Evolutionary conservation across 176 grass and related monocot species (phyloP).

Genomic region (Guadua angustifolia): DNA sequence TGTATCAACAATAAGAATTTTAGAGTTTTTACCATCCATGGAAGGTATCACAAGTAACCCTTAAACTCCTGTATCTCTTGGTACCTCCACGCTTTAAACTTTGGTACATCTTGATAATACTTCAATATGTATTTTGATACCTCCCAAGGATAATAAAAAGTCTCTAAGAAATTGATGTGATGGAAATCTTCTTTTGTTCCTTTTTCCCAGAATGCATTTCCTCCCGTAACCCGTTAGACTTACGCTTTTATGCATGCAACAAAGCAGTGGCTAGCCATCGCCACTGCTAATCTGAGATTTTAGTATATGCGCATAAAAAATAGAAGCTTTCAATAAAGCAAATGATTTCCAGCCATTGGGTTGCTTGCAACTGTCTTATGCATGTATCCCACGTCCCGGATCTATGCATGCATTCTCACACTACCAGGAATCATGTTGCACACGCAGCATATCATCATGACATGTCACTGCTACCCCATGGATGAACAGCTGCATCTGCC

Average conservation of each 20-base stretch:
- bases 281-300: conserved; percentile 3
- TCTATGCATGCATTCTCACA: conserved; percentile 34
- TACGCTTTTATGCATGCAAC: not conserved
- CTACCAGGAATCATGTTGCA: conserved; percentile 41
- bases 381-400: conserved; percentile 42
- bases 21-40: no score
- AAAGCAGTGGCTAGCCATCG: conserved; percentile 21
- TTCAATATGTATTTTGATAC: no score
- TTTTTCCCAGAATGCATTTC: not conserved
- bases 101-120: no score
- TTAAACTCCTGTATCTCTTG: no score
- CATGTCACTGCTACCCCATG: conserved; percentile 30
- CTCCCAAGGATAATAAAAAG: no score
- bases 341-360: conserved; percentile 22
- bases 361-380: conserved; percentile 31
- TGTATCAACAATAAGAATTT: not conserved
- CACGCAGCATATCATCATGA: conserved; percentile 37
- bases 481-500: conserved; percentile 37
- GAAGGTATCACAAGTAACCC: no score
- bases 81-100: no score
- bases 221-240: not conserved
- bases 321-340: conserved; percentile 40
- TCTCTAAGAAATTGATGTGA: not conserved
- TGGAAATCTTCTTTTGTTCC: not conserved
- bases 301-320: conserved; percentile 1